These are phyloP conservation scores for Neopestalotiopsis sp. DNA, from an alignment of 2,329 filamentous ascomycete genomes.

Conservation along the genomic window DNA sequence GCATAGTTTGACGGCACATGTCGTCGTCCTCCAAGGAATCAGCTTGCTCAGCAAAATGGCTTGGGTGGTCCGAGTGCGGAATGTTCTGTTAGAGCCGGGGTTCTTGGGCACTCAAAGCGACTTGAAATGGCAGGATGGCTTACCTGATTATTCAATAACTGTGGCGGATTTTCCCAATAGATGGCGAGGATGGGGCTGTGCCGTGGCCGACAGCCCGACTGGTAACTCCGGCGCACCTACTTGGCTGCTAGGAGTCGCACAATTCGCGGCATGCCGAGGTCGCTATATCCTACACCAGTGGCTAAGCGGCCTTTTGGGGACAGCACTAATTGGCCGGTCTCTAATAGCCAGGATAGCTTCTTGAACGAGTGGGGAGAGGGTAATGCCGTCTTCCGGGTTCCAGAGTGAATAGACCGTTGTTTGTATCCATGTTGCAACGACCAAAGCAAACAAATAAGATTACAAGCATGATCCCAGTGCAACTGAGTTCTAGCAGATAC, in stretches of 20 bases:
- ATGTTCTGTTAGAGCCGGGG: background rate
- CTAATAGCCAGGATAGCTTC: background rate
- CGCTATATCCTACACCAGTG: background rate
- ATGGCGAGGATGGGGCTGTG: background rate
- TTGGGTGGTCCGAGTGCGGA: background rate
- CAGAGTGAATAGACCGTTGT: background rate
- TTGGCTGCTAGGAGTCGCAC: background rate
- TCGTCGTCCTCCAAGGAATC: background rate
- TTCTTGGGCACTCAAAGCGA: too few species aligned
- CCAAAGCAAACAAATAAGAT: conserved; percentile 6
- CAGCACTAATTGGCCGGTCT: conserved; percentile 11
- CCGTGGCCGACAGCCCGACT: background rate
- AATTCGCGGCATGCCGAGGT: conserved; percentile 3
- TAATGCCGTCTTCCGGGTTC: background rate
- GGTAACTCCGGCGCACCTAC: background rate
- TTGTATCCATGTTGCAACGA: background rate
- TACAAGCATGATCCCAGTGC: conserved; percentile 13
- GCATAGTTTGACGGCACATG: background rate
- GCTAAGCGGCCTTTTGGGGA: background rate
- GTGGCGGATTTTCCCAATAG: background rate
- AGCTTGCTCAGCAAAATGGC: background rate
- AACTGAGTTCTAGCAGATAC: background rate
- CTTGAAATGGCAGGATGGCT: too few species aligned
- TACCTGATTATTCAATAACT: background rate
- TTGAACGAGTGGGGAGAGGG: conserved; percentile 9